Evolutionary conservation across 352 stramenopile species (phyloP), one percentile per base, ranked within the genome.

Genomic region (Phytophthora litchii): DNA sequence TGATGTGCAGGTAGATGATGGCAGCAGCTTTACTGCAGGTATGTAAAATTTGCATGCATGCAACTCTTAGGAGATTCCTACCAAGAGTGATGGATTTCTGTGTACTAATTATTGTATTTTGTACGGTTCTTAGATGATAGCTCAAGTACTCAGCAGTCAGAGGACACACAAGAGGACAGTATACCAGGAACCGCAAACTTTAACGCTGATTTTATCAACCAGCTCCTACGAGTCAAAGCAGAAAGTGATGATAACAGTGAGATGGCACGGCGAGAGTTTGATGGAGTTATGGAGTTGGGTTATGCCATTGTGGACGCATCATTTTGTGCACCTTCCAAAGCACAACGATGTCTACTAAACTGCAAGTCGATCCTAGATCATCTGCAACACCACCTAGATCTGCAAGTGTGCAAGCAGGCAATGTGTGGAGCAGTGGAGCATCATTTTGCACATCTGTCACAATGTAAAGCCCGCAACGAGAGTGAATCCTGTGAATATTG

Each of bases 221-320:
- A 67, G 9, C 44, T 82, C 17, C 61, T 82, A 17, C 31, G 38
- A 20, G 48, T 36, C 20, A 74, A 75, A 54, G 20, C 16, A 21
- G 43, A 64, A 40, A 44, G 20, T 14, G 45, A 38, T 35, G 45
- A 67, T 25, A 48, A 23, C 0, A 59, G 34, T 9, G 46, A 64
- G 19, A 20, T 46, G n/a, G 67, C 65, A 9, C 64, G 71, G 17
- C 41, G 50, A 0, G 58, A 72, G 37, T 79, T 88, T 56, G 60
- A 81, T 21, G 47, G 74, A 43, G 49, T 72, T 14, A 67, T 89
- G 42, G 52, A 70, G 8, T 37, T 86, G 13, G 79, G 73, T 16
- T 83, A 69, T 52, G 64, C 75, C 41, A 84, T 88, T 60, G 77
- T 86, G 31, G 79, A 89, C 19, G 77, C 79, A 19, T 81, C 72